Evolutionary conservation across 805 yeast species (phyloP).

Genomic region (Yamadazyma insecticola): DNA sequence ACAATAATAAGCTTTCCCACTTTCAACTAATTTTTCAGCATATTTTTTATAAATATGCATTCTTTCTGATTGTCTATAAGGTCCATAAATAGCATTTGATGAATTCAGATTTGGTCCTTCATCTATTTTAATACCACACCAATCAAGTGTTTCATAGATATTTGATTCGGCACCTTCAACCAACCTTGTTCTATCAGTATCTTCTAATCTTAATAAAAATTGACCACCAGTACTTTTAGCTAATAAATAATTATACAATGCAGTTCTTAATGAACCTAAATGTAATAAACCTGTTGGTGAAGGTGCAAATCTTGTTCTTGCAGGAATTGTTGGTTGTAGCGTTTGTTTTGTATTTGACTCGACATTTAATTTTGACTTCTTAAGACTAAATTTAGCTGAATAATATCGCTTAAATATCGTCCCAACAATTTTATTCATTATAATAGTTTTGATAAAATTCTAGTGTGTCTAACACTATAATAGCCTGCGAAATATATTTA

Average conservation of each 20-base stretch:
- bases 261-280: conserved; percentile 89
- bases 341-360: too few relatives aligned
- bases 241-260: conserved; percentile 78
- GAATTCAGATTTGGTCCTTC: conserved; percentile 63
- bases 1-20: conserved; percentile 81
- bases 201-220: conserved; percentile 82
- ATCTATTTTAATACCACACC: conserved; percentile 76
- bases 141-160: conserved; percentile 66
- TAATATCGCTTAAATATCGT: too few relatives aligned
- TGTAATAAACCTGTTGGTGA: conserved; percentile 97
- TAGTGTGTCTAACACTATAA: too few relatives aligned
- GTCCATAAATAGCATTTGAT: conserved; percentile 36
- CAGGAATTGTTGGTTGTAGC: conserved; percentile 54
- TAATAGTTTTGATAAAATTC: too few relatives aligned
- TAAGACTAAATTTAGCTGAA: too few relatives aligned
- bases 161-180: conserved; percentile 80
- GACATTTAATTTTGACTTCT: too few relatives aligned
- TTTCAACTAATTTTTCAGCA: conserved; percentile 49
- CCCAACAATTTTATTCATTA: too few relatives aligned
- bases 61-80: conserved; percentile 85
- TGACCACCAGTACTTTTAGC: conserved; percentile 79
- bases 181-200: conserved; percentile 81
- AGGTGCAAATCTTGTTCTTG: conserved; percentile 92
- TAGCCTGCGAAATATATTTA: too few relatives aligned
- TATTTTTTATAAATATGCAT: conserved; percentile 59